Percentiles rank a stretch among this genome's conserved stretches.
Conservation (phyloP, 306 rosid species). For the Cucumis cinereus region DNA sequence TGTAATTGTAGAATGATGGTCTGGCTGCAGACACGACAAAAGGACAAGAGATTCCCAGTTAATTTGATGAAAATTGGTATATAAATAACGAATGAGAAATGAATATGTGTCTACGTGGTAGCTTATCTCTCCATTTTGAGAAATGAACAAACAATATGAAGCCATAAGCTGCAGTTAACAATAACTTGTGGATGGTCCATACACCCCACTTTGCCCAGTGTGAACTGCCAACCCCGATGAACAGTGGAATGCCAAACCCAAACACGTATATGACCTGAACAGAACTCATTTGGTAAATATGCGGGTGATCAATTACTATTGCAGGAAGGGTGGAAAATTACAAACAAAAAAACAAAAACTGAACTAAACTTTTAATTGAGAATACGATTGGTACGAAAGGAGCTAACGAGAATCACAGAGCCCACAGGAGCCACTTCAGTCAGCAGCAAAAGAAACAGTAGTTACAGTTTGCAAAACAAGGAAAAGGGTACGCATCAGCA, state of each 20-base stretch:
- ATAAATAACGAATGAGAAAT: not conserved
- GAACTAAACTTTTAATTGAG: not conserved
- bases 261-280: constrained; percentile 57
- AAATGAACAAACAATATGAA: constrained; percentile 61
- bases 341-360: not conserved
- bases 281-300: not conserved
- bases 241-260: constrained; percentile 64
- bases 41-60: not conserved
- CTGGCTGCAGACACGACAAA: constrained; percentile 43
- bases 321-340: not conserved
- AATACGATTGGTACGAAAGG: not conserved
- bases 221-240: constrained; percentile 25
- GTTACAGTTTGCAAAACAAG: not conserved
- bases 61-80: not conserved
- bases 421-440: not conserved
- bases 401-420: not conserved
- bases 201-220: constrained; percentile 44
- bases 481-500: not conserved
- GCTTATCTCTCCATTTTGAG: constrained; percentile 66
- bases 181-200: constrained; percentile 42
- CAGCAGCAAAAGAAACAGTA: not conserved
- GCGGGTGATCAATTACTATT: not conserved
- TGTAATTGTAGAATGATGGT: constrained; percentile 54
- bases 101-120: constrained; percentile 47
- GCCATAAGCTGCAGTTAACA: constrained; percentile 57